These are phyloP conservation scores for Leishmania tarentolae DNA, from an alignment of 208 protist species.

Conservation along the genomic window DNA sequence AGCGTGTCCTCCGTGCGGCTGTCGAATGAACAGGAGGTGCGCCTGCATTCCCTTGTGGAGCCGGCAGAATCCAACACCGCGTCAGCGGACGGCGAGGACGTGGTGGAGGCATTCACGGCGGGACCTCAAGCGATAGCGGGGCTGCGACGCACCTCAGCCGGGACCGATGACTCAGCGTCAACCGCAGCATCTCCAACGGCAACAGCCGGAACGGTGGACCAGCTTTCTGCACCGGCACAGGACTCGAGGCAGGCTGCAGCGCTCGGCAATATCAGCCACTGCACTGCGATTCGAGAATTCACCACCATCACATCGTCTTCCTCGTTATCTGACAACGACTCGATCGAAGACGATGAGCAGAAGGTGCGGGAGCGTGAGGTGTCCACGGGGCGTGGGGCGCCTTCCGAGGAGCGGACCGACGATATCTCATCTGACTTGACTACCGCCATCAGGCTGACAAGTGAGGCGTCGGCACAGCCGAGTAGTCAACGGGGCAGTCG, in stretches of 20 bases:
- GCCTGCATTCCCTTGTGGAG: slow-evolving; percentile 20
- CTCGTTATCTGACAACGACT: slow-evolving; percentile 12
- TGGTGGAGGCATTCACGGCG: neutral
- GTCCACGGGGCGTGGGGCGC: neutral
- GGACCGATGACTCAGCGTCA: neutral
- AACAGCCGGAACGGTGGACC: slow-evolving; percentile 14
- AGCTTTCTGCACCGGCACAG: slow-evolving; percentile 19
- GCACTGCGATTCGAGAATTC: slow-evolving; percentile 29
- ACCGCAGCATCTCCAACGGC: neutral
- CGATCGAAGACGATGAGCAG: slow-evolving; percentile 10
- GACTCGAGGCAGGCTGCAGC: slow-evolving; percentile 13
- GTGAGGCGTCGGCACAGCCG: slow-evolving; percentile 7
- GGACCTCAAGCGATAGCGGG: neutral
- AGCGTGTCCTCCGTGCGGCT: slow-evolving; percentile 40
- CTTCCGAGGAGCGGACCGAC: slow-evolving; percentile 26
- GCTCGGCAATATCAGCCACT: slow-evolving; percentile 10
- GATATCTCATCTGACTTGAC: slow-evolving; percentile 35
- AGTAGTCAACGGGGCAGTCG: neutral
- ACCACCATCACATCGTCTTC: slow-evolving; percentile 17
- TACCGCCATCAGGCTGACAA: slow-evolving; percentile 18
- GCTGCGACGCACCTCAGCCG: neutral
- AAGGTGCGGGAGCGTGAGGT: neutral
- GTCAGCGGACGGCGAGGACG: slow-evolving; percentile 21
- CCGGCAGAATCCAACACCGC: slow-evolving; percentile 31
- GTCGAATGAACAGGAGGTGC: slow-evolving; percentile 23